These are phyloP conservation scores for Phoma sp. DNA, from an alignment of 2,329 filamentous ascomycete species.

Conservation along the genomic window DNA sequence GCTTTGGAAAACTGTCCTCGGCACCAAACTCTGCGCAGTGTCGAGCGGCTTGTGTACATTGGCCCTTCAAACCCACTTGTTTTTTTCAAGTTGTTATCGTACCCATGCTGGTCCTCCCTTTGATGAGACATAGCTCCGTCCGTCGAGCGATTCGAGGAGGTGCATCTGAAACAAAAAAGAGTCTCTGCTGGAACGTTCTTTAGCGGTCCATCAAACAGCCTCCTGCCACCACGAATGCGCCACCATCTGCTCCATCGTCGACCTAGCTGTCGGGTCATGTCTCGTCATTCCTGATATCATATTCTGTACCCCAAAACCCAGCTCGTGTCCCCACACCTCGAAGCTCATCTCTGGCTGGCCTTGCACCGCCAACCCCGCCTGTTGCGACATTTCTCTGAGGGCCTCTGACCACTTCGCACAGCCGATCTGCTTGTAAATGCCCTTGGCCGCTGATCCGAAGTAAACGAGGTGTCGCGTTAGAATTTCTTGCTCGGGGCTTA, in stretches of 20 bases:
- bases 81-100: too few species aligned
- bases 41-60: too few species aligned
- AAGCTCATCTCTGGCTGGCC: constrained; percentile 41
- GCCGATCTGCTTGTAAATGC: constrained; percentile 37
- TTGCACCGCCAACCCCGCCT: constrained; percentile 35
- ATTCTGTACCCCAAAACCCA: constrained; percentile 34
- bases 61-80: too few species aligned
- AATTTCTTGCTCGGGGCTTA: constrained; percentile 43
- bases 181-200: background rate
- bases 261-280: constrained; percentile 41
- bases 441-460: constrained; percentile 43
- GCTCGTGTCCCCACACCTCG: constrained; percentile 31
- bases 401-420: constrained; percentile 12
- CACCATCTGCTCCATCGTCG: constrained; percentile 45
- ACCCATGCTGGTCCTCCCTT: too few species aligned
- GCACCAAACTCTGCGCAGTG: too few species aligned
- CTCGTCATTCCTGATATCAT: constrained; percentile 48
- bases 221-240: constrained; percentile 42
- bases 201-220: constrained; percentile 5
- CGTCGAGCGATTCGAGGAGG: too few species aligned
- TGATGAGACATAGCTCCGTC: too few species aligned
- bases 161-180: too few species aligned
- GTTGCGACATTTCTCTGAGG: constrained; percentile 31
- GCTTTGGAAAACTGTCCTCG: too few species aligned
- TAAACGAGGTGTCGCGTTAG: constrained; percentile 44